Percentiles rank a stretch among this genome's conserved stretches.
Evolutionary conservation across 371 early-diverging fungal species (phyloP).

Genomic region (Zopfochytrium polystomum): DNA sequence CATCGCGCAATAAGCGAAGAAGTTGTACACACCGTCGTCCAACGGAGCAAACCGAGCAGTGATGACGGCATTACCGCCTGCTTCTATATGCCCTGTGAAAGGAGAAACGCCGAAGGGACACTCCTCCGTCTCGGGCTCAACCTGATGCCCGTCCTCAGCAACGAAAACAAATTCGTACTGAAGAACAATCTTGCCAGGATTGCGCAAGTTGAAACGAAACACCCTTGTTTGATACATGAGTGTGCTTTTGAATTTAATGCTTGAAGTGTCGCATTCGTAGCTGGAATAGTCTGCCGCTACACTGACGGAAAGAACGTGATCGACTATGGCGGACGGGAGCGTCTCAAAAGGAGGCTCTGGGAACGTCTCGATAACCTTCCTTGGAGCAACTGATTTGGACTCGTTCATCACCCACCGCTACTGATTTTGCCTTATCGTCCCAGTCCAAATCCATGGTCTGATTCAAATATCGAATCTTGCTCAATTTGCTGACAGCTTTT

Average conservation of each 20-base stretch:
- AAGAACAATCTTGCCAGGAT: conserved; percentile 44
- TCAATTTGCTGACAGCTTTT: conserved; percentile 23
- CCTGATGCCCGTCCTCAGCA: conserved; percentile 28
- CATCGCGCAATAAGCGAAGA: conserved; percentile 23
- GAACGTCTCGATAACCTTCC: conserved; percentile 37
- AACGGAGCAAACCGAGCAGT: conserved; percentile 45
- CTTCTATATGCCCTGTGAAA: conserved; percentile 31
- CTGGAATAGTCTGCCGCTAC: conserved; percentile 49
- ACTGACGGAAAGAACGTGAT: conserved; percentile 30
- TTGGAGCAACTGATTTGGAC: conserved; percentile 16
- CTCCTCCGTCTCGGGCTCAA: conserved; percentile 22
- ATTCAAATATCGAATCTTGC: conserved; percentile 37
- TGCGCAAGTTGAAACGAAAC: conserved; percentile 40
- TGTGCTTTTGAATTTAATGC: conserved; percentile 51
- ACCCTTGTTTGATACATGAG: conserved; percentile 54
- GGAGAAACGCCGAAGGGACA: conserved; percentile 46
- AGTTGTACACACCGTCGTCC: conserved; percentile 44
- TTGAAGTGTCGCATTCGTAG: conserved; percentile 43
- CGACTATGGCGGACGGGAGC: conserved; percentile 17
- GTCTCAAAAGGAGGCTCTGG: conserved; percentile 45
- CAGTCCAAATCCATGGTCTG: conserved; percentile 38
- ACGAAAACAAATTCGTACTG: conserved; percentile 32
- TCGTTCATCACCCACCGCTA: conserved; percentile 39
- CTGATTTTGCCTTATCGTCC: conserved; percentile 44
- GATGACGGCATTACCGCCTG: conserved; percentile 36